Evolutionary conservation across 768 basidiomycete species (phyloP).

Genomic region (Boletales sp.): DNA sequence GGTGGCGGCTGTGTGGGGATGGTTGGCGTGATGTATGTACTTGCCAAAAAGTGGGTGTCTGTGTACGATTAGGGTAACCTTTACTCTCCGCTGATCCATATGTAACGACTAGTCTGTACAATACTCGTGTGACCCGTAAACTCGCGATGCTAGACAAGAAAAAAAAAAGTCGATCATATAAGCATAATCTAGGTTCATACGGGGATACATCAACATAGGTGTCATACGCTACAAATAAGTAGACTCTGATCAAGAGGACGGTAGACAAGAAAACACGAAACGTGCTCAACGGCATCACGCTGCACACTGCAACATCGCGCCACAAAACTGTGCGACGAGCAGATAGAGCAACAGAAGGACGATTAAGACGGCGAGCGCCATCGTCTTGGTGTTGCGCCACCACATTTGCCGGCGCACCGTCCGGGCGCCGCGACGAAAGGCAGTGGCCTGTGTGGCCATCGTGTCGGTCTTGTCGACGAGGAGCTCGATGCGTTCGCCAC

Average conservation of each 20-base stretch:
- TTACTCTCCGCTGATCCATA: slow-evolving; percentile 10
- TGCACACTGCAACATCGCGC: slow-evolving; percentile 69
- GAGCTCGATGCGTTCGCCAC: slow-evolving; percentile 94
- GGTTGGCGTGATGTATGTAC: slow-evolving; percentile 8
- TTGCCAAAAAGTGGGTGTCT: background rate
- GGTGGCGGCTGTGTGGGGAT: background rate
- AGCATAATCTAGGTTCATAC: background rate
- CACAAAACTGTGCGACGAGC: slow-evolving; percentile 86
- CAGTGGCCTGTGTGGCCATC: slow-evolving; percentile 91
- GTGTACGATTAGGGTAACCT: slow-evolving; percentile 12
- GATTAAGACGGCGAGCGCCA: slow-evolving; percentile 68
- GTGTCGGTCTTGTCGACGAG: slow-evolving; percentile 96
- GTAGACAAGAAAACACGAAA: background rate
- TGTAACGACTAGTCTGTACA: slow-evolving; percentile 8
- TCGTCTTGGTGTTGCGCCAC: slow-evolving; percentile 77
- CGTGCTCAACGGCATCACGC: background rate
- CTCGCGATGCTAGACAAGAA: background rate
- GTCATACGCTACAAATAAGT: slow-evolving; percentile 6
- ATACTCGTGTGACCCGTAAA: background rate
- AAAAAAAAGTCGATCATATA: too few species aligned
- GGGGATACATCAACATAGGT: slow-evolving; percentile 9
- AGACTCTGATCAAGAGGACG: background rate
- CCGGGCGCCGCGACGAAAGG: slow-evolving; percentile 86
- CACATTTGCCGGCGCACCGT: slow-evolving; percentile 83
- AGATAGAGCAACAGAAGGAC: slow-evolving; percentile 74